Base-by-base conservation (phyloP, 1,284 basidiomycete species). In the Naganishia sp. region DNA sequence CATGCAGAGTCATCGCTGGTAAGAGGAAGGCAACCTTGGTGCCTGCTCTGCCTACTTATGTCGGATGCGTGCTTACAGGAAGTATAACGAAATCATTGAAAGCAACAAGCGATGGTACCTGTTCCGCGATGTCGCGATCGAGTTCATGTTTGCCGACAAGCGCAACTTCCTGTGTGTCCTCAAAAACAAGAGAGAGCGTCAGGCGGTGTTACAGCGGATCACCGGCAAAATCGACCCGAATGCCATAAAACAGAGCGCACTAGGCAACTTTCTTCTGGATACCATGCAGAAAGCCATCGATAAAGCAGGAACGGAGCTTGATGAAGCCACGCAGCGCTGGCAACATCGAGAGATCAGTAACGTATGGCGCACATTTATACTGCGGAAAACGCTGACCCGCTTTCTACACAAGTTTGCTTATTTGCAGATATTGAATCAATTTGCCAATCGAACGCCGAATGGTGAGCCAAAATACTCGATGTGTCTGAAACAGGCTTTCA, bases 121-220 rank as follows among this genome's bases (percentile, higher is more conserved):
- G 36, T 94, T 96, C 79, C 86, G 91, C 36, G 91, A 95, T 74
- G 90, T 94, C 45, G 92, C 88, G 87, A 81, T 93, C n/a, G 91
- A 94, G 77, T 84, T 94, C 16, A 93, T 93, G 79, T 92, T 94
- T 82, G 88, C 88, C 70, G 91, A 94, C 74, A 91, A 89, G 72
- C 85, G 89, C 16, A 92, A 90, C 23, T 82, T 93, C 59, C 81
- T 94, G 43, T 83, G 90, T 25, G 89, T 92, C 2, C 92, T 93
- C 77, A 78, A 86, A 43, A 87, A 88, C 71, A 86, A 86, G 74
- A 81, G 84, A 70, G 85, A 86, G 63, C 84, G 90, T 43, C 84
- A 85, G 59, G 84, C 85, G 6, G 84, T 88, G 36, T 84, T 88
- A 52, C 82, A 85, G n/a, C 84, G 85, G 59, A 81, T 94, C 21